Evolutionary conservation across 352 stramenopile species (phyloP).

Genomic region (Chrysophaeum taylorii): DNA sequence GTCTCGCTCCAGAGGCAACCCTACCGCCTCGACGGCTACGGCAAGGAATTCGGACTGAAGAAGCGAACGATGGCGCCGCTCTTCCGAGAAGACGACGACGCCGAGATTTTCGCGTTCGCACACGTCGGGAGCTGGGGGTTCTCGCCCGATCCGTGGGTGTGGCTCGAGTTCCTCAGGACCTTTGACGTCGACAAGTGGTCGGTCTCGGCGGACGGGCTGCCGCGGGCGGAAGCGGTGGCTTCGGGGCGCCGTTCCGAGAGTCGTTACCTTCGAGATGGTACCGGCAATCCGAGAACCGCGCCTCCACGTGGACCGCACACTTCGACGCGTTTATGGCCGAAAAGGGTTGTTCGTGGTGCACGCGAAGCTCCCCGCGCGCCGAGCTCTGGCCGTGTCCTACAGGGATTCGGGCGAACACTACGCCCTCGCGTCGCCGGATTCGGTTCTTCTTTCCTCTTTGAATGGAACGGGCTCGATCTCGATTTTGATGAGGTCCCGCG

Average conservation of each 20-base stretch:
- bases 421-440: too few relatives aligned
- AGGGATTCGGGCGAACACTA: too few relatives aligned
- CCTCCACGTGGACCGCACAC: background rate
- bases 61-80: too few relatives aligned
- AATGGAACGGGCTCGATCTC: too few relatives aligned
- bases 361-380: too few relatives aligned
- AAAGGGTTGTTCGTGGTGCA: background rate
- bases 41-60: background rate
- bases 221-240: too few relatives aligned
- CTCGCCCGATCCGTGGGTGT: background rate
- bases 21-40: background rate
- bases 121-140: constrained; percentile 11
- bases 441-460: too few relatives aligned
- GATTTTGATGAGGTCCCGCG: too few relatives aligned
- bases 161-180: background rate
- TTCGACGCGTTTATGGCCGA: background rate
- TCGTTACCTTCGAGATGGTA: background rate
- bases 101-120: background rate
- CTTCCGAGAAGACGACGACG: too few relatives aligned
- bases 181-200: background rate
- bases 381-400: too few relatives aligned
- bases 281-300: too few relatives aligned
- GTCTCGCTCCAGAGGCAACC: constrained; percentile 6
- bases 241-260: background rate
- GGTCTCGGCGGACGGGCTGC: too few relatives aligned